Evolutionary conservation across 148 eudicot genomes (phyloP), one percentile per base, ranked within the genome.

Genomic region (Spergularia bocconei): DNA sequence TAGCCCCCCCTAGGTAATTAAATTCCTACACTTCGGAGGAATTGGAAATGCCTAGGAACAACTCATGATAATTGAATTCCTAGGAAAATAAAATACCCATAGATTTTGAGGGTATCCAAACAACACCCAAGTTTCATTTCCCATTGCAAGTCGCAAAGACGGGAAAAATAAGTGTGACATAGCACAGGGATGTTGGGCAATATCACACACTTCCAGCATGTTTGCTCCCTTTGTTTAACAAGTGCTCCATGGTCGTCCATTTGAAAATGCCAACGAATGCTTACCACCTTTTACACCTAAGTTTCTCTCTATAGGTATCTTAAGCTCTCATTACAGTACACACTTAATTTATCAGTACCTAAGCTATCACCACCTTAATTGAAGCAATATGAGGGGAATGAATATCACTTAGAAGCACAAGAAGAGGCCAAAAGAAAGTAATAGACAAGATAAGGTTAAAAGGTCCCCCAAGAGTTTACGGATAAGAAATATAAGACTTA

Each of bases 401-500:
- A 11, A 7, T n/a, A 67, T 44, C 16, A 54, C 21, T 36, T 10
- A 3, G 17, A 62, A 19, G 36, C 3, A 6, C 39, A 2, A 19
- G 25, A 53, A 67, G 25, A 57, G 20, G 14, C 5, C 10, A 15
- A 20, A 51, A 20, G 58, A 69, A 5, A 41, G 16, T 21, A 15
- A 14, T 15, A 3, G 15, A 76, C 57, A 41, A 67, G 13, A 67
- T 21, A 57, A 39, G 13, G 16, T 36, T 12, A 70, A 9, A 38
- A 25, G 52, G 54, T 11, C 23, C 65, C n/a, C 36, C 2, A 52
- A 63, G 14, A 57, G 5, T 21, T 21, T 23, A 16, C 19, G 17
- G 72, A 50, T 4, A 17, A 69, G 58, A 29, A 52, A 29, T 21
- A 5, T 13, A 67, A 19, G 38, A 75, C 75, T 54, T 89, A 95